These are phyloP conservation scores for Blyttiomyces sp. DNA, from an alignment of 371 early-diverging fungal species.

Conservation along the genomic window DNA sequence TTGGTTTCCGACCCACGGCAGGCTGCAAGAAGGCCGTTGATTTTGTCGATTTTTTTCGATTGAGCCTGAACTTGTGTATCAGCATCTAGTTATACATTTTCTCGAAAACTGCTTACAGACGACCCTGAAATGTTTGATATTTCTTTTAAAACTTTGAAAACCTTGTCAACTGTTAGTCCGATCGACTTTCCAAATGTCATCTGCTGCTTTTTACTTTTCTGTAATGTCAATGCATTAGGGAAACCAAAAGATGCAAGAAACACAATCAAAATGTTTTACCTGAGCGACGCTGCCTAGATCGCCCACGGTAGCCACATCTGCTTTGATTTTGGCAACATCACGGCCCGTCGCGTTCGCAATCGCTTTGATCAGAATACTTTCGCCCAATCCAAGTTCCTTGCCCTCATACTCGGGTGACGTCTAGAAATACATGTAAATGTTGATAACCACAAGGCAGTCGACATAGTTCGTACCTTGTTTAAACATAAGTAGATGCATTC, in stretches of 20 bases:
- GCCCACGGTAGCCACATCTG: slow-evolving; percentile 73
- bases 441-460: neutral
- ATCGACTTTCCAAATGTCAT: slow-evolving; percentile 57
- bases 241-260: slow-evolving; percentile 57
- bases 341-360: slow-evolving; percentile 87
- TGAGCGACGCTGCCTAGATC: slow-evolving; percentile 92
- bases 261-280: slow-evolving; percentile 49
- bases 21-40: slow-evolving; percentile 76
- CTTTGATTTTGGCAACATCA: slow-evolving; percentile 70
- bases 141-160: slow-evolving; percentile 84
- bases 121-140: slow-evolving; percentile 82
- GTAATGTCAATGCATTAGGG: slow-evolving; percentile 50
- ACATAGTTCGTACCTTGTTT: slow-evolving; percentile 63
- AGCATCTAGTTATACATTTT: neutral
- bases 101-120: slow-evolving; percentile 36
- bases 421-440: slow-evolving; percentile 31
- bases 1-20: slow-evolving; percentile 88
- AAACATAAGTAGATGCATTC: slow-evolving; percentile 87
- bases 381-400: slow-evolving; percentile 95
- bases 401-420: slow-evolving; percentile 95
- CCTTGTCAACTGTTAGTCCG: slow-evolving; percentile 71
- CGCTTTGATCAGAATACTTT: slow-evolving; percentile 89
- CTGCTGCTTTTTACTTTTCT: slow-evolving; percentile 66
- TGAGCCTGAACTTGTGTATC: slow-evolving; percentile 28
- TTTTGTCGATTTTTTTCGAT: slow-evolving; percentile 70